Percentiles rank a stretch among this genome's conserved stretches.
Conservation (phyloP, 345 rosid genomes). For the Hypericum androsaemum region DNA sequence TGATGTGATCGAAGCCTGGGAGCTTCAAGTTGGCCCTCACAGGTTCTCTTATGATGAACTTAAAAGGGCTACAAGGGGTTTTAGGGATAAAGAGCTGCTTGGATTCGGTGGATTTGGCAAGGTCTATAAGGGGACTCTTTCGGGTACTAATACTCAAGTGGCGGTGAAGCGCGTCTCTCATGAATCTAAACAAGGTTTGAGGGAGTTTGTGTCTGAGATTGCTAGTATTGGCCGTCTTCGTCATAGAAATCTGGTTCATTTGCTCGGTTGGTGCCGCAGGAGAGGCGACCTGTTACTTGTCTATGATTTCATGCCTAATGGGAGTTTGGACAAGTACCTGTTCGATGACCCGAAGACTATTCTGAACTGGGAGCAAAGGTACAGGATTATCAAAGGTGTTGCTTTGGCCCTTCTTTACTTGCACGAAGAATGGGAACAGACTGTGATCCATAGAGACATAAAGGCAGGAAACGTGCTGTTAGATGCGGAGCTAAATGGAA, state of each 20-base stretch:
- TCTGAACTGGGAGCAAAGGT: constrained; percentile 75
- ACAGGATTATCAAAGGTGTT: constrained; percentile 63
- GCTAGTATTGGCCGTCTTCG: constrained; percentile 76
- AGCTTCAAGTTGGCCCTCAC: constrained; percentile 75
- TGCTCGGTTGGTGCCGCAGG: constrained; percentile 73
- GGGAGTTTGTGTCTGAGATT: constrained; percentile 78
- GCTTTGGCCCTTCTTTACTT: constrained; percentile 77
- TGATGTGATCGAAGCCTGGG: constrained; percentile 71
- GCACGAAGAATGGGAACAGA: constrained; percentile 92
- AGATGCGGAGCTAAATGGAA: constrained; percentile 66
- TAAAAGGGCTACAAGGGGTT: constrained; percentile 66
- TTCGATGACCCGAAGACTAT: constrained; percentile 44
- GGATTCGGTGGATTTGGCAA: constrained; percentile 87
- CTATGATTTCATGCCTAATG: constrained; percentile 82
- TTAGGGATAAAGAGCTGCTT: constrained; percentile 65
- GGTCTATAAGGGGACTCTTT: constrained; percentile 70
- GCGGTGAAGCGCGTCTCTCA: constrained; percentile 74
- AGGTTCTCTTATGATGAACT: constrained; percentile 65
- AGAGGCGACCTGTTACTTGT: constrained; percentile 56
- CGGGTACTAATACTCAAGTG: constrained; percentile 34
- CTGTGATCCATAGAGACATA: constrained; percentile 82
- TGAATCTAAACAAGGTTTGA: constrained; percentile 75
- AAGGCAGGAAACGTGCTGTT: constrained; percentile 80
- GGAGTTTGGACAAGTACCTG: constrained; percentile 80
- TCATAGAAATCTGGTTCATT: constrained; percentile 78